Base-by-base conservation (phyloP, 164 flowering plant species). In the Liriodendron chinense region DNA sequence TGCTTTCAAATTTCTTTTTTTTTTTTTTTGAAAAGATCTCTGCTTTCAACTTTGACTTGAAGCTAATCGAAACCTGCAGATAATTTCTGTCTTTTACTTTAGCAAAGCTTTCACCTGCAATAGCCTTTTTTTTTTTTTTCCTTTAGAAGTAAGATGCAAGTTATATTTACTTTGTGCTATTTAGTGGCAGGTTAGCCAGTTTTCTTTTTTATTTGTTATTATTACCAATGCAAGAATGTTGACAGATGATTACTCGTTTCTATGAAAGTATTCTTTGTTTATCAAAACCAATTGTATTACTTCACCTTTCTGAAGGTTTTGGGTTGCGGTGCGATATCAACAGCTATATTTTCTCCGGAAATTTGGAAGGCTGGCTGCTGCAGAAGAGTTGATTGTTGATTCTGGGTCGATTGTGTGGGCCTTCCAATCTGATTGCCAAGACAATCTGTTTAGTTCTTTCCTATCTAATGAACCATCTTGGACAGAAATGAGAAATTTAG, bases 341-440 rank as follows among this genome's bases (percentile, higher is more conserved):
- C 92, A 87, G 71, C 79, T 88, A 63, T 82, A 78, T 82, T 87
- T 85, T 81, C 77, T 56, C 28, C 83, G 84, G 81, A 90, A 84
- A 76, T 85, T 76, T 87, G 89, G 89, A 72, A 83, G 83, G 82
- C 10, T 73, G 71, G 84, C 91, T 66, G 69, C 83, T 56, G 63
- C 66, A 10, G 87, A 84, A 50, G 96, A 94, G 80, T 79, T 90
- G 85, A 84, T 76, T 74, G 82, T 88, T 82, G 87, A 88, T 78
- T 89, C 98, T 43, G 76, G 78, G 57, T 72, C 83, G 75, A 87
- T 93, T 80, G 91, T 79, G 26, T 96, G 98, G 98, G 99, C 98
- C 66, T 91, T 88, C 78, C 98, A 94, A 76, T 96, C 99, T 77
- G 99, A 94, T 76, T 91, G 96, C 79, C 98, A 91, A 76, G 96